Percentiles rank a stretch among this genome's conserved stretches.
Conservation (phyloP, 1,284 basidiomycete genomes). For the Austroboletus sp. region DNA sequence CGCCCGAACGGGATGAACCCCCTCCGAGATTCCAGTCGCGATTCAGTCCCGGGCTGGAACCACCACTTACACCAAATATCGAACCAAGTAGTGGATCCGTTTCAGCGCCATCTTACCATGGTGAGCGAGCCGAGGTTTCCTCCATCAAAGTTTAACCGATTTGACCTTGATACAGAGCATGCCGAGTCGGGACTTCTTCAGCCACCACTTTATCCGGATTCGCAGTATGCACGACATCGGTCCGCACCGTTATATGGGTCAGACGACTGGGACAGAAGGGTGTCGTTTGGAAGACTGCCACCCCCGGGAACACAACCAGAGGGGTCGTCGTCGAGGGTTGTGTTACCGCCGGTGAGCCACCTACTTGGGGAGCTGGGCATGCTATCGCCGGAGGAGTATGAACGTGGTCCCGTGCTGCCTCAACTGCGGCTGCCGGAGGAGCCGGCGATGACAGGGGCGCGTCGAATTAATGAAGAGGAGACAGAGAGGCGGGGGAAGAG, state of each 20-base stretch:
- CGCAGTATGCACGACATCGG: constrained; percentile 21
- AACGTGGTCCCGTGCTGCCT: constrained; percentile 25
- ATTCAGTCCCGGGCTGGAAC: constrained; percentile 8
- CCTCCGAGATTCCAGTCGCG: constrained; percentile 10
- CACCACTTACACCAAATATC: constrained; percentile 15
- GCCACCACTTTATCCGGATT: constrained; percentile 16
- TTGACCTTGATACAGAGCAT: constrained; percentile 17
- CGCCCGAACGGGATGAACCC: constrained; percentile 18
- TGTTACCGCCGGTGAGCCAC: constrained; percentile 28
- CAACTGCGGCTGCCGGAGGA: constrained; percentile 27
- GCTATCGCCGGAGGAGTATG: constrained; percentile 17
- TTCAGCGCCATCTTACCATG: constrained; percentile 15
- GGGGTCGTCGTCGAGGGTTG: constrained; percentile 20
- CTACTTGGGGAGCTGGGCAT: constrained; percentile 26
- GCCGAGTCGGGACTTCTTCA: constrained; percentile 18
- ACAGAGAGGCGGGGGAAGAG: constrained; percentile 18
- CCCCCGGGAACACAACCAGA: constrained; percentile 11
- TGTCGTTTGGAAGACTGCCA: constrained; percentile 22
- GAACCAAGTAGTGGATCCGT: constrained; percentile 9
- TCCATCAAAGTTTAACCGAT: neutral
- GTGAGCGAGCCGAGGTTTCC: constrained; percentile 13
- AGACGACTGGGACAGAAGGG: constrained; percentile 20
- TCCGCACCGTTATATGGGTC: constrained; percentile 26
- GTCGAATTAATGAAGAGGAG: constrained; percentile 13
- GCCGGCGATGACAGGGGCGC: constrained; percentile 3